Evolutionary conservation across 2,329 filamentous ascomycete species (phyloP).

Genomic region (Thermomyces lanuginosus): DNA sequence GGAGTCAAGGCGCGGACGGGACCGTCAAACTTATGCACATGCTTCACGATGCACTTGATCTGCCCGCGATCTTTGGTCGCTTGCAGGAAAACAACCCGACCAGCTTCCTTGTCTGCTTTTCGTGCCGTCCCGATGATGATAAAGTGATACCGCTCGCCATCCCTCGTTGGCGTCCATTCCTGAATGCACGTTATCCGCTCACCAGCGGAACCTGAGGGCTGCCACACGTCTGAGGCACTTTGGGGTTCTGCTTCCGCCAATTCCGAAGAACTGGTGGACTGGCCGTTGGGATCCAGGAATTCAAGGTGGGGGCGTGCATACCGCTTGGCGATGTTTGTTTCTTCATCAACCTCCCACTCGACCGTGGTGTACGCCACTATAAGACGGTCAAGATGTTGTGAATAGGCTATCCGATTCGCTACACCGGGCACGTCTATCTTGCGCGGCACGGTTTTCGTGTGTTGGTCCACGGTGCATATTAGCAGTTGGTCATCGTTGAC

Average conservation of each 20-base stretch:
- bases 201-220: conserved; percentile 19
- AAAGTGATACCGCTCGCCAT: conserved; percentile 23
- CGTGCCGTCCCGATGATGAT: conserved; percentile 25
- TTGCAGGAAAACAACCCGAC: conserved; percentile 25
- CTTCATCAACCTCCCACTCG: conserved; percentile 10
- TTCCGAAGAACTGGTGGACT: conserved; percentile 7
- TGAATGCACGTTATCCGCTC: conserved; percentile 26
- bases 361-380: conserved; percentile 31
- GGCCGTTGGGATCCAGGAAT: conserved; percentile 23
- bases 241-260: conserved; percentile 2
- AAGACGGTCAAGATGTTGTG: conserved; percentile 30
- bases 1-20: conserved; percentile 40
- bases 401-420: conserved; percentile 30
- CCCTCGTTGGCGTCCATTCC: conserved; percentile 24
- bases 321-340: conserved; percentile 15
- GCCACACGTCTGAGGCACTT: conserved; percentile 8
- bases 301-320: conserved; percentile 21
- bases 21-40: conserved; percentile 19
- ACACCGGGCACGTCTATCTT: conserved; percentile 25
- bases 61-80: conserved; percentile 12
- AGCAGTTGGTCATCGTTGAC: conserved; percentile 33
- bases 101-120: conserved; percentile 14
- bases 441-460: conserved; percentile 25
- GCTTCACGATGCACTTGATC: conserved; percentile 20
- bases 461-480: conserved; percentile 31